Base-by-base conservation (phyloP, 805 yeast genomes). In the Saccharomyces paradoxus region DNA sequence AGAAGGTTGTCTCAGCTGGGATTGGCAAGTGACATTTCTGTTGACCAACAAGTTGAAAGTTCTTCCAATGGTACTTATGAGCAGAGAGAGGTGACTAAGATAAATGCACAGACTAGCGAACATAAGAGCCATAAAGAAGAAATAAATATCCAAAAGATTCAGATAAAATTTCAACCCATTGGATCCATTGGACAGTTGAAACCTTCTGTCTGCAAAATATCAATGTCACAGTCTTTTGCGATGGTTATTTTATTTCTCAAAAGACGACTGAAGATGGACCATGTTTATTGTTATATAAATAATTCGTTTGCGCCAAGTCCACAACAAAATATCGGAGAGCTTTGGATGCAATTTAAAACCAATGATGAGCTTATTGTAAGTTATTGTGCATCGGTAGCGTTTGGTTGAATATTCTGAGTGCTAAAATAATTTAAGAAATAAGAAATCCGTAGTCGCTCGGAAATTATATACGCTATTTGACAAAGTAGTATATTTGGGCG, bases 261-360 rank as follows among this genome's bases (percentile, higher is more conserved):
- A 47, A 58, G 56, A 51, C 59, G 58, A 50, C 32, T 69, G 47
- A 63, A 62, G 47, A 51, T 65, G 21, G 55, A 59, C 10, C 52
- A 61, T 37, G 63, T 68, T 3, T 63, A 62, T 50, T 67, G 72
- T 49, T 71, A 71, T 48, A 58, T 71, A 4, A 70, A 67, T 49
- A 71, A 67, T 51, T 70, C 74, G 7, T 71, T 71, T 58, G 71
- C 72, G 2, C 74, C 74, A 1, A 65, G 64, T 30, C 72, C 72
- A 1, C 67, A 69, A 26, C 71, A 69, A 48, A 58, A 50, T 3
- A 58, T 71, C 1, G 70, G 71, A 2, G 71, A 69, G 27, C 53
- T 71, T 7, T 67, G 71, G 68, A 48, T 55, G 1, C 72, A 68
- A 46, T 71, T 66, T 44, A 65, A 62, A 49, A 60, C 64, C 2